A percentile compares a stretch with the other conserved stretches of the same genome.
These are phyloP conservation scores for Leishmania lainsoni DNA, from an alignment of 208 protist genomes.

Conservation along the genomic window DNA sequence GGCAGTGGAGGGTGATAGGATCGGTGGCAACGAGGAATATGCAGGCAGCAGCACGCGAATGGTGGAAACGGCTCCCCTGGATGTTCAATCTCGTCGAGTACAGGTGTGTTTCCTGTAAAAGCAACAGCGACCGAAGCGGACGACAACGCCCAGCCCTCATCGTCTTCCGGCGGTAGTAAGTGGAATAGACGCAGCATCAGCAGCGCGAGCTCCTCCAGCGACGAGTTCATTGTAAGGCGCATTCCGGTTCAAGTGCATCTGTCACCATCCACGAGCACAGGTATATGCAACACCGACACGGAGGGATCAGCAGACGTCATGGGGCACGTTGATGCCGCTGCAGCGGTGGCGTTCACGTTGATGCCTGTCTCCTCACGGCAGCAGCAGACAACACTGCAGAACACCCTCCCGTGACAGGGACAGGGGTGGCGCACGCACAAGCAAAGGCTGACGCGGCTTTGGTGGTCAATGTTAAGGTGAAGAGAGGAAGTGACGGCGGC, in stretches of 20 bases:
- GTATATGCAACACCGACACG: neutral
- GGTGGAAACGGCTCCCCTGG: neutral
- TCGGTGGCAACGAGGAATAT: neutral
- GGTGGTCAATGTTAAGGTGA: neutral
- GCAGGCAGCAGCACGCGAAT: neutral
- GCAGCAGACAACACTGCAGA: neutral
- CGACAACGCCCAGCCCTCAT: neutral
- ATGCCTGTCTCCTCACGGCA: neutral
- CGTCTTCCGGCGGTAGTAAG: neutral
- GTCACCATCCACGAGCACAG: neutral
- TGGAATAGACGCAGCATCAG: neutral
- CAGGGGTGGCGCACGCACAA: neutral
- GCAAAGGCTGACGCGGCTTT: neutral
- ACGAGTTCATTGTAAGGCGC: slow-evolving; percentile 5
- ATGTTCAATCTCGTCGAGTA: neutral
- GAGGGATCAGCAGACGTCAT: neutral
- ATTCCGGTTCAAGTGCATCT: neutral
- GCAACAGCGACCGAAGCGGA: neutral
- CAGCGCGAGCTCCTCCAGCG: slow-evolving; percentile 11
- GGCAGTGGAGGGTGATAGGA: neutral
- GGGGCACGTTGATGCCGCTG: neutral
- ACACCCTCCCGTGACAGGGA: neutral
- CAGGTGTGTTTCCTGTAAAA: neutral
- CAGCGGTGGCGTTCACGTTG: neutral
- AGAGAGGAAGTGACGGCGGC: neutral